These are phyloP conservation scores for Leccinum variicolor DNA, from an alignment of 768 basidiomycete genomes.

Conservation along the genomic window DNA sequence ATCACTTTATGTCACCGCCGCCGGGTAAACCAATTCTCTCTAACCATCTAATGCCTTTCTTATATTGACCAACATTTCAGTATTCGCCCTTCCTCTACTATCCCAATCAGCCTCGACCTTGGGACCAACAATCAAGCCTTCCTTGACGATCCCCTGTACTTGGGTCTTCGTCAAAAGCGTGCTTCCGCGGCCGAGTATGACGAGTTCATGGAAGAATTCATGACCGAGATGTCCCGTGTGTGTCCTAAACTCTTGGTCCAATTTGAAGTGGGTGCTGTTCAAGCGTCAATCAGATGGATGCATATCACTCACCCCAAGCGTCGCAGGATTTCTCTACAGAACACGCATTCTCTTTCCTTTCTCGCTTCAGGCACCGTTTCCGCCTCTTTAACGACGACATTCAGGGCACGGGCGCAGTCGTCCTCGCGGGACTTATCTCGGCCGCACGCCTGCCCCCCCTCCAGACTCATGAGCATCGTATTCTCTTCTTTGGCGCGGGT, in stretches of 20 bases:
- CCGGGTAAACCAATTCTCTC: conserved; percentile 53
- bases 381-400: conserved; percentile 90
- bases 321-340: conserved; percentile 86
- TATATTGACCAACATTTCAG: conserved; percentile 33
- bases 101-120: conserved; percentile 85
- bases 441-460: conserved; percentile 73
- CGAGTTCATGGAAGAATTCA: conserved; percentile 92
- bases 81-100: conserved; percentile 70
- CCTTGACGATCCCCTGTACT: conserved; percentile 85
- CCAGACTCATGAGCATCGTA: conserved; percentile 69
- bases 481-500: conserved; percentile 92
- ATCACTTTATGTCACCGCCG: conserved; percentile 85
- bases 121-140: conserved; percentile 83
- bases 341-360: conserved; percentile 84
- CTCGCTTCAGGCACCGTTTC: conserved; percentile 70
- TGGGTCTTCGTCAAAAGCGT: conserved; percentile 76
- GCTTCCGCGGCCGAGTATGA: conserved; percentile 61
- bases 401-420: conserved; percentile 88
- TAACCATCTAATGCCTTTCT: background rate
- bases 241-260: conserved; percentile 86
- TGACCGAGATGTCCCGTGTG: conserved; percentile 68
- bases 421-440: conserved; percentile 86
- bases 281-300: background rate
- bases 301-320: background rate
- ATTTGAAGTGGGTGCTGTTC: conserved; percentile 55